These are phyloP conservation scores for Apiotrichum porosum DNA, from an alignment of 1,284 basidiomycete species.

Conservation along the genomic window DNA sequence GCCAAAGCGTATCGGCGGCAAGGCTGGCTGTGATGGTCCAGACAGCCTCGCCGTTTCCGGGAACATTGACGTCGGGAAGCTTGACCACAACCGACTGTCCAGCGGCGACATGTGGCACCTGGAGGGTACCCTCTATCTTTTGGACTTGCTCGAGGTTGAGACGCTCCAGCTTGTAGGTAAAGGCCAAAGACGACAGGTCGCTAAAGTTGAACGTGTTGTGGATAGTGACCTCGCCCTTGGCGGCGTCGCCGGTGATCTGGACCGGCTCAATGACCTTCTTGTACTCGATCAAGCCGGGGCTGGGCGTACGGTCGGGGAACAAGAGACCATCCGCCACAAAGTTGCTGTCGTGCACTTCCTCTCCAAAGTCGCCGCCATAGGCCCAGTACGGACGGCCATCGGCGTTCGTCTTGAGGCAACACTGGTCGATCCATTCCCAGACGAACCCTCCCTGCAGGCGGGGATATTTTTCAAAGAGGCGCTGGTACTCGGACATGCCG, in stretches of 20 bases:
- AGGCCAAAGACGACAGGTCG: conserved; percentile 1
- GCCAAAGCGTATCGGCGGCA: conserved; percentile 6
- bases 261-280: conserved; percentile 20
- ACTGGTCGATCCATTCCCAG: conserved; percentile 33
- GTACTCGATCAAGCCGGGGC: conserved; percentile 19
- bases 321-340: conserved; percentile 26
- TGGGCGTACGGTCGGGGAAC: conserved; percentile 24
- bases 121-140: conserved; percentile 2
- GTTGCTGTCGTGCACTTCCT: conserved; percentile 23
- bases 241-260: background rate
- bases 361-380: conserved; percentile 30
- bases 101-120: background rate
- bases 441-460: conserved; percentile 23
- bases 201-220: conserved; percentile 14
- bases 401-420: conserved; percentile 5
- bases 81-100: background rate
- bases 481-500: conserved; percentile 20
- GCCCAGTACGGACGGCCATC: conserved; percentile 18
- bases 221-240: conserved; percentile 3
- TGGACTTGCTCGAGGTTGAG: background rate
- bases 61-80: background rate
- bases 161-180: conserved; percentile 15
- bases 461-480: conserved; percentile 23
- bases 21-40: conserved; percentile 5
- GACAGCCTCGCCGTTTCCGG: background rate